phyloP scores from a whole-genome alignment of 2,329 filamentous ascomycete species.

The Tolypocladium album region DNA sequence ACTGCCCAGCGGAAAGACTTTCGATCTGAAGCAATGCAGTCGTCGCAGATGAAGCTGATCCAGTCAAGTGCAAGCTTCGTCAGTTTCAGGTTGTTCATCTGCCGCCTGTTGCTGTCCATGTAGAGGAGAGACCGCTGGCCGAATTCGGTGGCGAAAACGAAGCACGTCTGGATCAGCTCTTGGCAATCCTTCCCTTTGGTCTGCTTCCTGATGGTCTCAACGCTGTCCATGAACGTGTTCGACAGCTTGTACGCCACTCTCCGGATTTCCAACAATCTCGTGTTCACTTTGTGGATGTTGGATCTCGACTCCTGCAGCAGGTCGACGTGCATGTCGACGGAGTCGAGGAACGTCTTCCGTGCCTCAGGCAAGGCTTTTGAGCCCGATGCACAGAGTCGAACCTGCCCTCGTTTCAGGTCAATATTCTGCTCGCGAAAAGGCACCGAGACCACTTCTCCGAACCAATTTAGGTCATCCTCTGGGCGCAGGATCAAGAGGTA shows the following conservation, averaged over 20 bases:
- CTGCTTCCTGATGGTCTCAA: constrained; percentile 83
- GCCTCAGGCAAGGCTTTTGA: constrained; percentile 71
- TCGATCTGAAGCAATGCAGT: constrained; percentile 86
- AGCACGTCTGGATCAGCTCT: constrained; percentile 94
- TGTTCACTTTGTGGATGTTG: constrained; percentile 85
- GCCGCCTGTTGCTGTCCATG: constrained; percentile 89
- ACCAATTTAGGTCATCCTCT: constrained; percentile 71
- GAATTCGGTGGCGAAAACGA: constrained; percentile 97
- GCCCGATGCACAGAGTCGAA: constrained; percentile 81
- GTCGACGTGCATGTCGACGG: constrained; percentile 76
- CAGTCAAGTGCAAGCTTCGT: constrained; percentile 90
- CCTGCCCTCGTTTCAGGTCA: constrained; percentile 76
- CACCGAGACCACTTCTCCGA: constrained; percentile 62
- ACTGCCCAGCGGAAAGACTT: constrained; percentile 98
- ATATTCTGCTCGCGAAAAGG: constrained; percentile 66
- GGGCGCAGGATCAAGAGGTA: constrained; percentile 81
- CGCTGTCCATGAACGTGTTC: constrained; percentile 97
- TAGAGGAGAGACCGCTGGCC: constrained; percentile 88
- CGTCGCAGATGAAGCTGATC: constrained; percentile 96
- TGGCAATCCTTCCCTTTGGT: constrained; percentile 78
- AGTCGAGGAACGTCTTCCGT: constrained; percentile 64
- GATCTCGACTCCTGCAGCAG: constrained; percentile 86
- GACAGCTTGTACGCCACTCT: constrained; percentile 93
- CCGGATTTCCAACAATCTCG: constrained; percentile 85
- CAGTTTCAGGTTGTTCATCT: constrained; percentile 95